Base-by-base conservation (phyloP, 768 basidiomycete genomes). In the Boletus huronensis region DNA sequence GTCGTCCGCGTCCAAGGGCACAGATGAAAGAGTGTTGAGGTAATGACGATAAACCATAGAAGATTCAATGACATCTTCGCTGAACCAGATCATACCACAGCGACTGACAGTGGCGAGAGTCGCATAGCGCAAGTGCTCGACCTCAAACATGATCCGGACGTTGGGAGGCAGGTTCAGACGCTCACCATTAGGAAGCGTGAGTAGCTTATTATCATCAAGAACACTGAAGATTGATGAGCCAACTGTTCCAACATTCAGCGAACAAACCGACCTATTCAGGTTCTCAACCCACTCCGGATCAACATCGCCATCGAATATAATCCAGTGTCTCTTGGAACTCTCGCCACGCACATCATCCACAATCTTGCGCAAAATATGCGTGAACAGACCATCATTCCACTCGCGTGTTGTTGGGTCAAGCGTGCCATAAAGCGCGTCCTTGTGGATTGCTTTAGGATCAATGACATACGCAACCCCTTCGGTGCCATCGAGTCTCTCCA, bases 21-120 rank as follows among this genome's bases (percentile, higher is more conserved):
- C 77, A 2, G 84, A 75, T 0, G 86, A 78, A 26, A 98, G 77
- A 0, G 87, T 86, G 49, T 82, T 79, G 43, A 99, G 82, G 66
- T 98, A 96, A 67, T 98, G 82, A 48, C 82, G 84, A 70, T 90
- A 97, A 17, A 97, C 82, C 97, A 98, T 98, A 1, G 79, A 74
- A 6, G 94, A 85, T 59, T 92, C 88, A 26, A 99, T 84, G 45
- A 97, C 85, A 59, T 98, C 94, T 54, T 98, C 94, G 68, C 94
- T 98, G 76, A 99, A 99, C 97, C 97, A 99, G 63, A 99, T 96
- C 97, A 99, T 99, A 69, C 97, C 97, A 66, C 97, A 99, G 52
- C 97, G 95, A 83, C 93, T 97, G 78, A 99, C 97, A 26, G 97
- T 99, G 16, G 97, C 97, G 50, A 90, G 84, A 4, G 97, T 99